A percentile compares a stretch with the other conserved stretches of the same genome.
phyloP scores from a whole-genome alignment of 495 filamentous ascomycete species.

The Podospora tetraspora region DNA sequence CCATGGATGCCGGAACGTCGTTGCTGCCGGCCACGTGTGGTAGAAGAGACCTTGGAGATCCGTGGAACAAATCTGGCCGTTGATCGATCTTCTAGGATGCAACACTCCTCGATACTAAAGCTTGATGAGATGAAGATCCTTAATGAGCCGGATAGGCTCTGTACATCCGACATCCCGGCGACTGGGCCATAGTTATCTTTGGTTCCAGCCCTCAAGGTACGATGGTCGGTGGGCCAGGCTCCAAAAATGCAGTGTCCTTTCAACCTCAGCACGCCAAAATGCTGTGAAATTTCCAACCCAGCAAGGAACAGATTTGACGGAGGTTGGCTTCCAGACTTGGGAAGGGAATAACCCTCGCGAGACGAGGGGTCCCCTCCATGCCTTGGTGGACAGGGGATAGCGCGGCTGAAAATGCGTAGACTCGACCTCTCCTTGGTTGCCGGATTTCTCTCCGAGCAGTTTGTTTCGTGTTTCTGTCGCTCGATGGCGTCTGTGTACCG shows the following conservation, averaged over 20 bases:
- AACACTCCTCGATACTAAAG: background rate
- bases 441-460: background rate
- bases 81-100: constrained; percentile 5
- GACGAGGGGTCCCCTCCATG: background rate
- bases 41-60: background rate
- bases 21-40: background rate
- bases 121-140: constrained; percentile 6
- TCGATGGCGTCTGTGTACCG: background rate
- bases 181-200: background rate
- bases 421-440: background rate
- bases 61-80: background rate
- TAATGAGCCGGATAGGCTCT: constrained; percentile 5
- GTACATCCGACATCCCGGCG: constrained; percentile 1
- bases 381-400: background rate
- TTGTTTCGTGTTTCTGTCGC: background rate
- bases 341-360: background rate
- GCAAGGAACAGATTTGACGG: background rate
- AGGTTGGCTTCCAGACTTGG: background rate
- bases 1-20: background rate
- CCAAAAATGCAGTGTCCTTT: background rate
- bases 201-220: background rate
- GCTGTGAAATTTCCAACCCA: background rate
- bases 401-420: background rate
- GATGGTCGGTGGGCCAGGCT: background rate
- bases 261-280: background rate